Evolutionary conservation across 2,329 filamentous ascomycete genomes (phyloP).

Genomic region (Thelonectria blattea): DNA sequence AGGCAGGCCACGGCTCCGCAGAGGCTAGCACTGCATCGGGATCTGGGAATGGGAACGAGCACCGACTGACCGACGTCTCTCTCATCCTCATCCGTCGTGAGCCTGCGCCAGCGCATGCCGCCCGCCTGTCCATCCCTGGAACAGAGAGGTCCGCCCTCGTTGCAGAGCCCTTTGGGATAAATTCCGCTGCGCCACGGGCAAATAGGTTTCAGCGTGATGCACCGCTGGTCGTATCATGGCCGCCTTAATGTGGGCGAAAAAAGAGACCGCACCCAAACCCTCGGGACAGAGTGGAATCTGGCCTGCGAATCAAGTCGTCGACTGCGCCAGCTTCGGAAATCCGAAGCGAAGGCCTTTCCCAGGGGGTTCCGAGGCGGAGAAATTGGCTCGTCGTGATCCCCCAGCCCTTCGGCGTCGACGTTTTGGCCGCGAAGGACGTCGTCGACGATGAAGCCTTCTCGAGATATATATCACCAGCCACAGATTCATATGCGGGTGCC

Average conservation of each 20-base stretch:
- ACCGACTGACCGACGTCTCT: neutral
- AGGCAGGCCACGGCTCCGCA: conserved; percentile 5
- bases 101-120: conserved; percentile 20
- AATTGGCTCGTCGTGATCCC: neutral
- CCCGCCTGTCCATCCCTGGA: conserved; percentile 19
- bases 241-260: conserved; percentile 18
- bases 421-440: neutral
- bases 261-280: conserved; percentile 20
- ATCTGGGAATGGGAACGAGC: conserved; percentile 3
- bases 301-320: conserved; percentile 15
- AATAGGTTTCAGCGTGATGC: conserved; percentile 18
- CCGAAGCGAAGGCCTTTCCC: conserved; percentile 5
- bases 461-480: neutral
- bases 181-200: conserved; percentile 25
- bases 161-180: conserved; percentile 5
- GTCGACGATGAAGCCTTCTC: neutral
- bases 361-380: neutral
- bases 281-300: conserved; percentile 18
- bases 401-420: neutral
- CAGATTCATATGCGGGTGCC: conserved; percentile 5
- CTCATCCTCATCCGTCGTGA: neutral
- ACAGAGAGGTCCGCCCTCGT: conserved; percentile 10
- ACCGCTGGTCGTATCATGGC: conserved; percentile 19
- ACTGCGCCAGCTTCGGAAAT: conserved; percentile 12
- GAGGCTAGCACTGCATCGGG: conserved; percentile 13